These are phyloP conservation scores for Ceriops tagal DNA, from an alignment of 345 rosid species.

Conservation along the genomic window DNA sequence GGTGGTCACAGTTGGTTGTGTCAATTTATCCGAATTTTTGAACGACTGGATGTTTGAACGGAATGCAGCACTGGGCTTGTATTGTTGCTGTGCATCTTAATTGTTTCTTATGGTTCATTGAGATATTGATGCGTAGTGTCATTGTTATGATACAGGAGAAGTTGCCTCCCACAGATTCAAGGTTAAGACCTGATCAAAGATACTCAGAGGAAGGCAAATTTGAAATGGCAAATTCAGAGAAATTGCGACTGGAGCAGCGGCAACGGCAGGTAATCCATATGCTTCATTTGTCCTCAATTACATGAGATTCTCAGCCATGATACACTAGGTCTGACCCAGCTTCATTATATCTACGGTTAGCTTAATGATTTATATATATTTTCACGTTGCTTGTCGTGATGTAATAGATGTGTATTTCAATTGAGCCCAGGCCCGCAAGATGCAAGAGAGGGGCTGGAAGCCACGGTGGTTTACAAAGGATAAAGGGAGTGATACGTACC, in stretches of 20 bases:
- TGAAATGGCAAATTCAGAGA: constrained; percentile 97
- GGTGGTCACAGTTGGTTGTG: no score
- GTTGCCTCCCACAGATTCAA: constrained; percentile 94
- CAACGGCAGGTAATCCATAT: constrained; percentile 72
- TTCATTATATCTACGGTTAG: no score
- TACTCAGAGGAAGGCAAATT: constrained; percentile 85
- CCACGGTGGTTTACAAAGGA: constrained; percentile 90
- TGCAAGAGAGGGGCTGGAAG: constrained; percentile 99
- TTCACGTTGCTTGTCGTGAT: no score
- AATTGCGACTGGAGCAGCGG: constrained; percentile 83
- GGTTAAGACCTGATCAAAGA: constrained; percentile 95
- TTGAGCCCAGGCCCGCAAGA: constrained; percentile 68
- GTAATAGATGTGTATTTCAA: no score
- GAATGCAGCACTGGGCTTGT: no score
- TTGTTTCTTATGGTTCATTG: background rate
- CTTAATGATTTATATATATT: no score
- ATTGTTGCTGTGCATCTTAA: no score
- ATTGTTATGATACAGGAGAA: constrained; percentile 48
- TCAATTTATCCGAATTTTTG: no score
- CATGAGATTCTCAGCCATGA: no score
- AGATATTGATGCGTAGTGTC: constrained; percentile 7
- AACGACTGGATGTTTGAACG: no score
- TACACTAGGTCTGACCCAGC: no score
- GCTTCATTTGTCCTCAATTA: background rate
- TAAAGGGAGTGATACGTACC: constrained; percentile 53